Evolutionary conservation across 1,139 yeast genomes (phyloP), one percentile per base, ranked within the genome.

Genomic region (Debaryomycetaceae sp.): DNA sequence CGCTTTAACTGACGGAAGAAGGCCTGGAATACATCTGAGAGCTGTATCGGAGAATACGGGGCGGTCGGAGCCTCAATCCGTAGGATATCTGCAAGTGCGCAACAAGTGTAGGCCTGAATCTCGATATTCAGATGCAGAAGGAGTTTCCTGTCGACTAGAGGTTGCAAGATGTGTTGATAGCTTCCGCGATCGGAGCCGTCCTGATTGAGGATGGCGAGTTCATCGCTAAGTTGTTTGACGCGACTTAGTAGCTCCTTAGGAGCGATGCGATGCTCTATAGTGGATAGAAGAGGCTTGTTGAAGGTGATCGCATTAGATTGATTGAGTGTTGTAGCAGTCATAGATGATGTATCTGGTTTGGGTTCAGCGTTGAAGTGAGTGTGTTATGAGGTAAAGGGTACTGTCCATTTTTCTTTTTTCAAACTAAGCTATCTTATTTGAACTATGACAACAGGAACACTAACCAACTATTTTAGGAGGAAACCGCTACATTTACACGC

Each of bases 41-140:
- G 55, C 38, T 80, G 78, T 2, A 56, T 40, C 22, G 75, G 74
- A 2, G 82, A 73, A 51, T 69, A 86, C 5, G 97, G 96, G 4
- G 96, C 95, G 51, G 86, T 83, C 0, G 96, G 96, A 1, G 95
- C 96, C 47, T 67, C 78, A 8, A 86, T 53, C 35, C 95, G 64
- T 25, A 87, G 53, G 11, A 87, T 60, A 48, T 86, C 95, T 3
- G 87, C 68, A 8, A 86, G 41, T 37, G 92, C 76, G 44, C 94
- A 79, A 13, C 92, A 77, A 3, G 70, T 68, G 35, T 65, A 73
- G 0, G 87, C 76, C 39, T 77, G 80, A 3, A 86, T 76, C 3
- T 93, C 93, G 3, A 53, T 40, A 43, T 83, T 85, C 30, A 72
- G 58, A 44, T 79, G 79, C 24, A 57, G 62, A 7, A 81, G 39